Percentiles rank a stretch among this genome's conserved stretches.
These are phyloP conservation scores for Conidiobolus incongruus DNA, from an alignment of 371 early-diverging fungal species.

Conservation along the genomic window DNA sequence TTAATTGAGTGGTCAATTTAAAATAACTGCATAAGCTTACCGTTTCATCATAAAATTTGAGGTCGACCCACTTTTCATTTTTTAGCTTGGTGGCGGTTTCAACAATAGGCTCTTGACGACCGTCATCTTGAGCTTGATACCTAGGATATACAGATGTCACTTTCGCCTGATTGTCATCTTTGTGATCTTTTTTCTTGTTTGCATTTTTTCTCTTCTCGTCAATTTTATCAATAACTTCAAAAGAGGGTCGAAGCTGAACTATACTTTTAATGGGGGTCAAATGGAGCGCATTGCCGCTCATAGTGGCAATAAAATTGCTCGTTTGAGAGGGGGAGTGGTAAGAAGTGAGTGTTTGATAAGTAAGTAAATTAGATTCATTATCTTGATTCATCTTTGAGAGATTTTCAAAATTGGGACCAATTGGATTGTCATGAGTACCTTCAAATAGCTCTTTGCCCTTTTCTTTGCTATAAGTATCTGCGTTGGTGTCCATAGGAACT, in stretches of 20 bases:
- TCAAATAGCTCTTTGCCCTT: slow-evolving; percentile 54
- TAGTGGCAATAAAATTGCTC: slow-evolving; percentile 53
- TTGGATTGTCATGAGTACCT: slow-evolving; percentile 45
- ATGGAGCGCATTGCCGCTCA: slow-evolving; percentile 58
- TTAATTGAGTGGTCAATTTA: too few species aligned
- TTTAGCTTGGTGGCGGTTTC: too few species aligned
- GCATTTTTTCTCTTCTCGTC: slow-evolving; percentile 59
- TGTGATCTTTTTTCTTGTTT: slow-evolving; percentile 14
- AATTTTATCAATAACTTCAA: slow-evolving; percentile 72
- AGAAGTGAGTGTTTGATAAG: slow-evolving; percentile 52
- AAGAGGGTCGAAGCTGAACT: slow-evolving; percentile 61
- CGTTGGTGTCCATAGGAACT: slow-evolving; percentile 46
- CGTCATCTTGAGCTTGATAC: too few species aligned
- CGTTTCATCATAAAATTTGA: too few species aligned
- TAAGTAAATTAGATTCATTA: slow-evolving; percentile 30
- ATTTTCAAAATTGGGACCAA: slow-evolving; percentile 39
- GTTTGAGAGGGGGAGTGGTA: slow-evolving; percentile 49
- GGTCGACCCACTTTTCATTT: too few species aligned
- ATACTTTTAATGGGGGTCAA: slow-evolving; percentile 45
- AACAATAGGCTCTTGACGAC: too few species aligned
- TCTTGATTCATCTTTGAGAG: slow-evolving; percentile 18
- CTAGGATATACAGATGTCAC: too few species aligned
- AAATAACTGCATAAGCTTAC: too few species aligned
- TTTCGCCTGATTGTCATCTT: too few species aligned
- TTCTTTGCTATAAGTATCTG: slow-evolving; percentile 43